Evolutionary conservation across 108 stramenopile species (phyloP), one percentile per base, ranked within the genome.

Genomic region (Cyclotella cryptica): DNA sequence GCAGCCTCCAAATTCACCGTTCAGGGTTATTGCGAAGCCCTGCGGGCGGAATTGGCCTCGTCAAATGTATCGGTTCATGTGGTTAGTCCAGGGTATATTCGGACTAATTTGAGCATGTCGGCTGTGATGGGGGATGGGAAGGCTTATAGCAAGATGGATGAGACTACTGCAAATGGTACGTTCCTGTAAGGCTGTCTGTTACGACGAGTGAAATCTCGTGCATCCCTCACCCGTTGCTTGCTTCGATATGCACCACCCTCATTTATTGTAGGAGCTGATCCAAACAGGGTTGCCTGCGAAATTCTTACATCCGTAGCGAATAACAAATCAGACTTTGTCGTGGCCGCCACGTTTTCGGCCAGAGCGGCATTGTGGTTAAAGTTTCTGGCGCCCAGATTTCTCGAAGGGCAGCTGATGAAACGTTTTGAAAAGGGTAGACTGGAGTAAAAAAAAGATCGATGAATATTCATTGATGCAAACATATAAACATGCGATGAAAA

Each of bases 1-100:
- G 92, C 92, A 10, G 94, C 94, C 21, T 85, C 84, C 43, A 95
- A 95, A 65, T 93, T 93, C 76, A 92, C 94, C 9, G 92, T 95
- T 14, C 92, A 95, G 66, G 94, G 94, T 4, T 95, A 93, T 67
- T 88, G 87, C 54, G 94, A 95, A 77, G 84, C 89, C 21, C 77
- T 95, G 0, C 81, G 94, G 39, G 88, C 89, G 14, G 94, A 95
- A 80, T 45, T 95, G n/a, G 78, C 90, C 3, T 77, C 86, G 12
- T 71, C 69, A 47, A 83, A 83, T 46, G 69, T 95, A 15, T 66
- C 79, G 13, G 90, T 95, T 0, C 90, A 90, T 68, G 79, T 85
- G 18, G 85, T 83, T 12, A 81, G 79, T 66, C 94, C 94, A 35
- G 94, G 94, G 52, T 95, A 95, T 51, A 92, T 95, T 35, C 74